Percentiles rank a stretch among this genome's conserved stretches.
These are phyloP conservation scores for Bisporella sp. DNA, from an alignment of 2,329 filamentous ascomycete species.

Conservation along the genomic window DNA sequence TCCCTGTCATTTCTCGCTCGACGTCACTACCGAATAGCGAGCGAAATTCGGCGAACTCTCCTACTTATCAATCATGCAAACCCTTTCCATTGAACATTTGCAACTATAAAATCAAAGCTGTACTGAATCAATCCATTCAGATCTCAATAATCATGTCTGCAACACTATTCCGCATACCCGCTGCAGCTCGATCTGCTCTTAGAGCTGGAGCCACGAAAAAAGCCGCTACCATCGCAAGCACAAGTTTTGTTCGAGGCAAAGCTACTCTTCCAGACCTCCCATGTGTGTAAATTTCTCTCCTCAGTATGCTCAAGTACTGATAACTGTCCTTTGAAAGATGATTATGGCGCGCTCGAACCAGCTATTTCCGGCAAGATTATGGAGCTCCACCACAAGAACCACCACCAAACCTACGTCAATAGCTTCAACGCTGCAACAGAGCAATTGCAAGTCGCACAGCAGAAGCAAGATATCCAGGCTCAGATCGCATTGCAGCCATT, in stretches of 20 bases:
- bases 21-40: too few species aligned
- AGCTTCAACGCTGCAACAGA: conserved; percentile 76
- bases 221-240: conserved; percentile 60
- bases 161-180: conserved; percentile 64
- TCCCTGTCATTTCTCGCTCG: too few species aligned
- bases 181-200: conserved; percentile 62
- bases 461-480: conserved; percentile 42
- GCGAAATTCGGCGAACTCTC: background rate
- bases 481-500: conserved; percentile 49
- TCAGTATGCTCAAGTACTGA: background rate
- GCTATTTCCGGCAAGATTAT: conserved; percentile 84
- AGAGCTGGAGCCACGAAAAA: conserved; percentile 58
- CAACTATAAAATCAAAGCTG: background rate
- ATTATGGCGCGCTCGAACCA: conserved; percentile 91
- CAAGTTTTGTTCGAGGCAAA: conserved; percentile 77
- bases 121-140: background rate
- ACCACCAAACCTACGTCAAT: conserved; percentile 91
- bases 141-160: conserved; percentile 55
- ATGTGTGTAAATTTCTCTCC: conserved; percentile 42
- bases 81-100: conserved; percentile 4
- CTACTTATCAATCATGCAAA: background rate
- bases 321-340: conserved; percentile 50
- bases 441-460: conserved; percentile 54
- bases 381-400: conserved; percentile 91
- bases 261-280: conserved; percentile 86